A percentile compares a stretch with the other conserved stretches of the same genome.
These are phyloP conservation scores for Ceratobasidium papillatum DNA, from an alignment of 1,284 basidiomycete species.

Conservation along the genomic window DNA sequence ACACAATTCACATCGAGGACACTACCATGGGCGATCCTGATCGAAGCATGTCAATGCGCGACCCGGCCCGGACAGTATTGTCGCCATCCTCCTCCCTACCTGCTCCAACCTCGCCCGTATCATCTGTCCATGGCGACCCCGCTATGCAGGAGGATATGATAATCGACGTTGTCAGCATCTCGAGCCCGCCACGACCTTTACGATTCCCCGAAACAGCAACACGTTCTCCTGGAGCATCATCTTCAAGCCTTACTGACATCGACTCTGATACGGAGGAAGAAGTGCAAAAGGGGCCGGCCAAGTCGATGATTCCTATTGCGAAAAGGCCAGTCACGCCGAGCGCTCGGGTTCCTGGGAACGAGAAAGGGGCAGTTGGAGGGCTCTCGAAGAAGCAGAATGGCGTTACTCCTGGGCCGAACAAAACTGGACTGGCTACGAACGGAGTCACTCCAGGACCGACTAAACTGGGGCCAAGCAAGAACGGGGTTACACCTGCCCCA, in stretches of 20 bases:
- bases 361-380: not conserved
- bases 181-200: constrained; percentile 11
- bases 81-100: constrained; percentile 23
- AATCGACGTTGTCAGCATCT: not conserved
- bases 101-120: constrained; percentile 28
- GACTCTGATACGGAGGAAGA: not conserved
- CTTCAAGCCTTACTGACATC: constrained; percentile 4
- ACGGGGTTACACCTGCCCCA: not conserved
- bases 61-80: not conserved
- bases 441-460: constrained; percentile 2
- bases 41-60: constrained; percentile 20
- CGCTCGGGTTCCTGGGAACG: not conserved
- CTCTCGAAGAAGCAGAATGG: constrained; percentile 1
- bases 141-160: constrained; percentile 1
- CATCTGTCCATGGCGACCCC: constrained; percentile 11
- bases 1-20: not conserved
- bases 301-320: constrained; percentile 36
- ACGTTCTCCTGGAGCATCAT: constrained; percentile 5
- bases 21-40: not conserved
- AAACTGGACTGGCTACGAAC: constrained; percentile 1
- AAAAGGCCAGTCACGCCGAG: constrained; percentile 11
- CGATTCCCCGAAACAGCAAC: not conserved
- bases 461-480: not conserved
- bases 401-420: not conserved
- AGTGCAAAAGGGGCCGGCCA: not conserved